Base-by-base conservation (phyloP, 140 eudicot species). In the Bidens hawaiensis region DNA sequence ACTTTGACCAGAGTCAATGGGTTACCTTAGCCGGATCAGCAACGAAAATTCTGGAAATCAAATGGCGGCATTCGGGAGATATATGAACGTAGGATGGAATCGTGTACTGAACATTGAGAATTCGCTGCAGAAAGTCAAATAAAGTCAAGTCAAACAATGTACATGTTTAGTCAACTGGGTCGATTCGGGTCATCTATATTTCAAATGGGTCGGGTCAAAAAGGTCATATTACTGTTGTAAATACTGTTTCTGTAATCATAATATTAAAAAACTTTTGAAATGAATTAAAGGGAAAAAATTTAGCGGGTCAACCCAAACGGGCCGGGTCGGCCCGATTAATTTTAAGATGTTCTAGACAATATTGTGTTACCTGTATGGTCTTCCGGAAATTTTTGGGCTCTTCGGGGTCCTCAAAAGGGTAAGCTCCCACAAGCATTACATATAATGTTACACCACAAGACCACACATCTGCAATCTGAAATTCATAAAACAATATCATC, bases 381-480 rank as follows among this genome's bases (percentile, higher is more conserved):
- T 90, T 87, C 71, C 94, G 85, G 57, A 90, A 90, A 62, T 90
- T 84, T 64, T 90, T 90, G 13, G 96, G 97, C 47, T 90, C 97
- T 67, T 83, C 94, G 0, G 97, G 95, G 70, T 90, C 97, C 73
- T 90, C 97, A 76, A 90, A 90, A 43, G 97, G 97, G 67, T 90
- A 90, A 22, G 97, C 95, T 33, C 97, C 97, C 52, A 90, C 95
- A 43, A 90, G 79, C 97, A 90, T 90, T 36, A 90, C 97, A 42
- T 90, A 90, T 72, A 90, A 71, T n/a, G 97, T 90, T 27, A 90
- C 97, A 47, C 97, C 97, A 75, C 96, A 90, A 57, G 97, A 90
- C 97, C 97, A 90, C 50, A 90, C 97, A 74, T 90, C 97, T 61
- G 97, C 97, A 58, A 84, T 82, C 97, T 90, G 73, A n/a, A 22